Evolutionary conservation across 225 moss, liverwort and hornwort species (phyloP).

Genomic region (Polytrichum commune): DNA sequence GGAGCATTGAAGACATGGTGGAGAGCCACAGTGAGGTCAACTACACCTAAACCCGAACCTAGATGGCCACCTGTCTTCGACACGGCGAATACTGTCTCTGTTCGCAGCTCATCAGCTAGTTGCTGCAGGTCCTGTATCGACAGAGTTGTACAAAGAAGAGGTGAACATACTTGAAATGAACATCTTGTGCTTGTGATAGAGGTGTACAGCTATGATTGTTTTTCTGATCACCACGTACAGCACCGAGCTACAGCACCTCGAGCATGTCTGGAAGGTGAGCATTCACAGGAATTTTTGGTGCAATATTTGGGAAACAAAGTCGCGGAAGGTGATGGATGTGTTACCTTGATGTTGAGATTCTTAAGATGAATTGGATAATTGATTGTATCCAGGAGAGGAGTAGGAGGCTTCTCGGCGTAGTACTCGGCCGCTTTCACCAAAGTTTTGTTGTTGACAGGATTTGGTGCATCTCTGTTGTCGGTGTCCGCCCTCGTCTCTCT

Average conservation of each 20-base stretch:
- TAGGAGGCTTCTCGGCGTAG: conserved; percentile 16
- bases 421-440: conserved; percentile 11
- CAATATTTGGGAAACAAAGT: too few species aligned
- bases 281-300: too few species aligned
- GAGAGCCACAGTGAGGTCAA: conserved; percentile 15
- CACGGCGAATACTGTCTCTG: conserved; percentile 5
- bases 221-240: too few species aligned
- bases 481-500: neutral
- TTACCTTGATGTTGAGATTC: conserved; percentile 8
- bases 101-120: conserved; percentile 16
- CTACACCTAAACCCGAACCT: conserved; percentile 15
- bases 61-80: conserved; percentile 20
- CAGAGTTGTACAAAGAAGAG: neutral
- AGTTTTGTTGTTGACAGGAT: neutral
- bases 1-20: conserved; percentile 22
- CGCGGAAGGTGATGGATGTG: too few species aligned
- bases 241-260: too few species aligned
- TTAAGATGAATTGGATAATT: conserved; percentile 17
- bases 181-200: too few species aligned
- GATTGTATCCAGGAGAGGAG: conserved; percentile 16
- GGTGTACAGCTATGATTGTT: too few species aligned
- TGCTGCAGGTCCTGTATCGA: conserved; percentile 12
- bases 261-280: too few species aligned
- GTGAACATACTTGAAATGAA: too few species aligned
- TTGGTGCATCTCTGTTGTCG: neutral